Base-by-base conservation (phyloP, 495 filamentous ascomycete genomes). In the Podospora comata region DNA sequence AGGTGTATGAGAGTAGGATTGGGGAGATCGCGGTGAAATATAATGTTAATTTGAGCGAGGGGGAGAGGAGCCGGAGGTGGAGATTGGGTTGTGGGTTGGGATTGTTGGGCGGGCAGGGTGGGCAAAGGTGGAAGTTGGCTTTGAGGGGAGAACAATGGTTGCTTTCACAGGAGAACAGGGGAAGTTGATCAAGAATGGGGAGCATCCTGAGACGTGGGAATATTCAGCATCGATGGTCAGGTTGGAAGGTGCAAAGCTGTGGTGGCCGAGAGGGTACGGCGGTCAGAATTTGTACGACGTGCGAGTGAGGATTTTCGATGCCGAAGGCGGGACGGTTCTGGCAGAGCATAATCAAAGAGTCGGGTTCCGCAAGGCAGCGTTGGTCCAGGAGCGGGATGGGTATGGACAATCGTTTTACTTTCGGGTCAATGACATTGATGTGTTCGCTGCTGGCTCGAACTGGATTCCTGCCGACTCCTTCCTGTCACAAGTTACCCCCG, bases 381-480 rank as follows among this genome's bases (percentile, higher is more conserved):
- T 93, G 0, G 74, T 92, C 9, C 88, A 90, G 66, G 75, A 86
- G 4, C 75, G 80, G 2, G 84, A 90, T 67, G 80, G 79, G 4
- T 79, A 82, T 60, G 91, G 91, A 16, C 85, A 85, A 60, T 86
- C 88, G 1, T 93, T 92, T 76, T 88, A 86, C 75, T 91, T 93
- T 78, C 83, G 88, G 64, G 81, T 93, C 72, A 93, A 94, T 76
- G 85, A 86, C 13, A 79, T 88, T 57, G 86, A 89, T 59, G 80
- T 92, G 18, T 94, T 92, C 74, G 85, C 83, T 20, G 90, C 88
- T 6, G 91, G 91, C 0, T 88, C 87, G 16, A 88, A 87, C 76
- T 94, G 91, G 91, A 91, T 94, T 67, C 90, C 91, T 0, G 87
- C 89, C 7, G 89, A 92, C 72, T 90, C 80, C 65, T 84, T 92